These are phyloP conservation scores for Bisporella sp. DNA, from an alignment of 2,329 filamentous ascomycete species.

Conservation along the genomic window DNA sequence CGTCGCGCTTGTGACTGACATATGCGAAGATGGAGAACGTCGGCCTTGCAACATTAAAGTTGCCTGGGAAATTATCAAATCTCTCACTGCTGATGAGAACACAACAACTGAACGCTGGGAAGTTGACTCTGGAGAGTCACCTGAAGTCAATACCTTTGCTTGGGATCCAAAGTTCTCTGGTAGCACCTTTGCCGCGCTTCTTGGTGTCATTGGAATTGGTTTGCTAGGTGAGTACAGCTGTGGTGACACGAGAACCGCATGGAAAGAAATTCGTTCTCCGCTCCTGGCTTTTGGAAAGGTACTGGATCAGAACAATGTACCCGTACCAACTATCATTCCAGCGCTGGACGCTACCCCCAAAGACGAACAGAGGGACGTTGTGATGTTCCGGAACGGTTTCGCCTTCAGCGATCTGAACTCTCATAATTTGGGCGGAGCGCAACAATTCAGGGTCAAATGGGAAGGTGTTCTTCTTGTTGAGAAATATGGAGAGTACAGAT, in stretches of 20 bases:
- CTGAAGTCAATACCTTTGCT: not conserved
- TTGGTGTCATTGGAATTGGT: constrained; percentile 1
- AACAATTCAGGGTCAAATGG: not conserved
- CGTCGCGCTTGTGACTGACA: too few species aligned
- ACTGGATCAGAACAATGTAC: not conserved
- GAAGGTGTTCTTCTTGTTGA: not conserved
- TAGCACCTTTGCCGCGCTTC: not conserved
- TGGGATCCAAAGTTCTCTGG: constrained; percentile 1
- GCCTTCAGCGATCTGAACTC: not conserved
- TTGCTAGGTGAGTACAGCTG: not conserved
- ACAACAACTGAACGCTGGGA: not conserved
- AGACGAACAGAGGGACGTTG: not conserved
- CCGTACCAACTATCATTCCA: constrained; percentile 1
- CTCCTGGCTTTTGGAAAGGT: not conserved
- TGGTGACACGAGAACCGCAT: too few species aligned
- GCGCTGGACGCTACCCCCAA: not conserved
- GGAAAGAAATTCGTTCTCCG: not conserved
- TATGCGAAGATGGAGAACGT: too few species aligned
- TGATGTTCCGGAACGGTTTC: constrained; percentile 1
- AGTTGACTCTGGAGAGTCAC: not conserved
- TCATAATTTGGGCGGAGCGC: not conserved
- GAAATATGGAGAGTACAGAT: not conserved
- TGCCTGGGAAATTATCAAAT: not conserved
- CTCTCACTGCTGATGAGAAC: constrained; percentile 1
- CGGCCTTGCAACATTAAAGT: not conserved